Evolutionary conservation across 2,329 filamentous ascomycete species (phyloP), one percentile per base, ranked within the genome.

Genomic region (Botrytis fragariae): DNA sequence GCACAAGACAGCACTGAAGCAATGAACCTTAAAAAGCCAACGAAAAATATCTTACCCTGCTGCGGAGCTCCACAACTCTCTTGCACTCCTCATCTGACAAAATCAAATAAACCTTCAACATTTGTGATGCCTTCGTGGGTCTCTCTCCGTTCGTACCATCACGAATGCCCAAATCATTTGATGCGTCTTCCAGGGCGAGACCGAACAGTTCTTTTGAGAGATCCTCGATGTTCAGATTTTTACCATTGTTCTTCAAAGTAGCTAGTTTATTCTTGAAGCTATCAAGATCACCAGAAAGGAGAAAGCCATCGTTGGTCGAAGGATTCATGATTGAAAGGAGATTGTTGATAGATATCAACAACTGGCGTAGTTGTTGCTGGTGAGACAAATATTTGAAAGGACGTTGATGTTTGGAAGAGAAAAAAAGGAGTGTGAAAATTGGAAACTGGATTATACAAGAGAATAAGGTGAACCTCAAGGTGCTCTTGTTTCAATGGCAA

Each of bases 21-120:
- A 51, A n/a, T 9, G 39, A 16, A 57, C 9, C 14, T 14, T 25
- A 67, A 7, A 37, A 35, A 10, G 6, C 20, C 16, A 42, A 14
- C 44, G 51, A 45, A 68, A 29, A 60, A 48, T n/a, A 39, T 75
- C 69, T 61, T 63, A 77, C 77, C 10, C 74, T 62, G 48, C 75
- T 74, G 70, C 77, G 73, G 22, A 74, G 74, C 22, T 74, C 74
- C n/a, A 71, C 74, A 25, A 76, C 74, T 54, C 75, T 72, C 6
- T 59, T 73, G 71, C 76, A 78, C 37, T 75, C 74, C 35, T 72
- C 60, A 54, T 76, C 74, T 5, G 72, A 72, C 61, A 74, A 54
- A 18, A 78, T 48, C 9, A 77, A 71, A 64, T 74, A 77, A 18
- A 75, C 62, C 59, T 76, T 76, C 48, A 78, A 64, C 25, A 75